These are phyloP conservation scores for Fraxinus albicans DNA, from an alignment of 305 asterid species.

Conservation along the genomic window DNA sequence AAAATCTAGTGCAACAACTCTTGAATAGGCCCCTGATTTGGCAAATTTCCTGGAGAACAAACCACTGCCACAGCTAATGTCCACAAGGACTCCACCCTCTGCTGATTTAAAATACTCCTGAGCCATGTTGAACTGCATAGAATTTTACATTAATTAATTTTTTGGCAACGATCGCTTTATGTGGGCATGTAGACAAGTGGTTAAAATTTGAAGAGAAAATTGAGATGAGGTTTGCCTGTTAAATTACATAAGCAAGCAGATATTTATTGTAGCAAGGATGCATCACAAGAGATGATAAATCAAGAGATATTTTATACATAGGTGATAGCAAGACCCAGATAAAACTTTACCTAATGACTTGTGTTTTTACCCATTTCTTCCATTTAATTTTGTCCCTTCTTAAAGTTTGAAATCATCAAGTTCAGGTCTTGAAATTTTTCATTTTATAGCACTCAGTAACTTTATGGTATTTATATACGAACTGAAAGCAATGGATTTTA, in stretches of 20 bases:
- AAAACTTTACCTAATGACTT: background rate
- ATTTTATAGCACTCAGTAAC: slow-evolving; percentile 2
- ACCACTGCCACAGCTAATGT: slow-evolving; percentile 95
- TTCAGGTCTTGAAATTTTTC: slow-evolving; percentile 2
- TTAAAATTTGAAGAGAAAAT: slow-evolving; percentile 3
- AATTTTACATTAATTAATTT: slow-evolving; percentile 10
- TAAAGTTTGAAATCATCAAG: slow-evolving; percentile 7
- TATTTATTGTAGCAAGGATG: background rate
- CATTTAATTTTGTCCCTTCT: background rate
- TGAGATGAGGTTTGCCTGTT: slow-evolving; percentile 4
- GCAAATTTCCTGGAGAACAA: slow-evolving; percentile 91
- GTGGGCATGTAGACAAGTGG: background rate
- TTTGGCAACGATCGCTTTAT: slow-evolving; percentile 7
- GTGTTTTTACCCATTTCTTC: background rate
- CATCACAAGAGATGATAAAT: background rate
- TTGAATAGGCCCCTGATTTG: slow-evolving; percentile 69
- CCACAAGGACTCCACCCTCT: slow-evolving; percentile 82
- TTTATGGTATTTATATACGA: background rate
- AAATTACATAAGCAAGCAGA: background rate
- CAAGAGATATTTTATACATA: background rate
- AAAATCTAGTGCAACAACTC: slow-evolving; percentile 85
- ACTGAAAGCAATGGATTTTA: slow-evolving; percentile 29
- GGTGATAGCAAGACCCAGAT: background rate
- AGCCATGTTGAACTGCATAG: slow-evolving; percentile 84
- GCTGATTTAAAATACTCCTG: slow-evolving; percentile 77